phyloP scores from a whole-genome alignment of 345 rosid species.

The Noccaea caerulescens region DNA sequence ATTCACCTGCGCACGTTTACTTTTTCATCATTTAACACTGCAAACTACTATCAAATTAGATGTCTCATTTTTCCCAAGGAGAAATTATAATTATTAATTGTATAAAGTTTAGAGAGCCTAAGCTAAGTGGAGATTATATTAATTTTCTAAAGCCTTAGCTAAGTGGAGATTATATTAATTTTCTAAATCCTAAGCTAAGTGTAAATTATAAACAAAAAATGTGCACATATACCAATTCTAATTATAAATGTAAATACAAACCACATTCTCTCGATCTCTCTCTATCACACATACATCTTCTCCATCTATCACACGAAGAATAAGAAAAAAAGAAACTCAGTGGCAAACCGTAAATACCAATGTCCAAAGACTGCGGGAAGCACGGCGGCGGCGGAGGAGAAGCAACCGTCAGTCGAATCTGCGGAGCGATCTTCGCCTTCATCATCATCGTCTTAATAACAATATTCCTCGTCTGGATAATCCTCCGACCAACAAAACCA shows the following conservation, averaged over 20 bases:
- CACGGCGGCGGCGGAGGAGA: conserved; percentile 30
- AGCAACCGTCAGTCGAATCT: conserved; percentile 20
- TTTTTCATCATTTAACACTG: background rate
- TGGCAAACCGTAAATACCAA: conserved; percentile 33
- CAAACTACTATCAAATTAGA: background rate
- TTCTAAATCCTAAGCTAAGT: background rate
- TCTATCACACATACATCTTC: conserved; percentile 32
- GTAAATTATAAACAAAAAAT: background rate
- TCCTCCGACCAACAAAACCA: conserved; percentile 79
- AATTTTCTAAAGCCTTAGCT: no score
- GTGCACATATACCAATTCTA: background rate
- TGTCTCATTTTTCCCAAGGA: no score
- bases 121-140: background rate
- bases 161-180: background rate
- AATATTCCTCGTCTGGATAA: conserved; percentile 72
- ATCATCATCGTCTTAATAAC: conserved; percentile 53
- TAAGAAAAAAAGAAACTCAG: conserved; percentile 3
- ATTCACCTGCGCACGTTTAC: conserved; percentile 4
- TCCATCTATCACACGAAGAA: conserved; percentile 1
- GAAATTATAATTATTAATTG: no score
- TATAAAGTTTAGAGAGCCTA: no score
- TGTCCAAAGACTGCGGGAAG: conserved; percentile 40
- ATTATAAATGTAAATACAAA: background rate
- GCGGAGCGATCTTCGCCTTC: conserved; percentile 54
- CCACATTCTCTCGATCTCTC: conserved; percentile 3